These are phyloP conservation scores for peach (Prunus persica) DNA, from an alignment of 306 rosid genomes.

Conservation along the genomic window DNA sequence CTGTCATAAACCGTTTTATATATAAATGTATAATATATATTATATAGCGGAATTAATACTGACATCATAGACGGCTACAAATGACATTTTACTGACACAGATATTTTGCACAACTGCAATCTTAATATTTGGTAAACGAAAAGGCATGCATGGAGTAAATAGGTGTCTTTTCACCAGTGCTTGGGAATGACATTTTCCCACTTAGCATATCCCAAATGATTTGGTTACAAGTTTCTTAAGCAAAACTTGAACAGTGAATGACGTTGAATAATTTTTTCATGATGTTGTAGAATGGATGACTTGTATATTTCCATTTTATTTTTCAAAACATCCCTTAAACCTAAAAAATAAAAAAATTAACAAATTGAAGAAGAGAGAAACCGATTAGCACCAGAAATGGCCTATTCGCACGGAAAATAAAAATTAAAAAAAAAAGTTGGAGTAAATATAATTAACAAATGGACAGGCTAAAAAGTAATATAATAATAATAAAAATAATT, in stretches of 20 bases:
- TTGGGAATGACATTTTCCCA: background rate
- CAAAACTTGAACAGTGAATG: background rate
- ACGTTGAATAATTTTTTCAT: background rate
- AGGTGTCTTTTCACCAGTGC: too few species aligned
- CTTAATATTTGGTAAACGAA: too few species aligned
- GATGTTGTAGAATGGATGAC: background rate
- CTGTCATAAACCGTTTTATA: too few species aligned
- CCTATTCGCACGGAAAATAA: background rate
- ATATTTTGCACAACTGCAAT: too few species aligned
- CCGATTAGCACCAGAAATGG: background rate
- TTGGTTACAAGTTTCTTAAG: background rate
- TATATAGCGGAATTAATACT: too few species aligned
- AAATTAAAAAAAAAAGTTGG: background rate
- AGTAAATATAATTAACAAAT: background rate
- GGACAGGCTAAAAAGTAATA: background rate
- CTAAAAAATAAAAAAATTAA: too few species aligned
- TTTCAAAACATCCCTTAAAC: background rate
- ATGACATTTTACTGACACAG: too few species aligned
- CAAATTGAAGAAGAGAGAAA: background rate
- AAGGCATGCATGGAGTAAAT: too few species aligned
- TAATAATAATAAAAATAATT: too few species aligned
- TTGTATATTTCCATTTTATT: background rate
- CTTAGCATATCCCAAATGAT: background rate
- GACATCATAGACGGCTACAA: too few species aligned
- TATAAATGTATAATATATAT: too few species aligned